A percentile compares a stretch with the other conserved stretches of the same genome.
Evolutionary conservation across 352 stramenopile genomes (phyloP).

Genomic region (Globisporangium heterothallicum): DNA sequence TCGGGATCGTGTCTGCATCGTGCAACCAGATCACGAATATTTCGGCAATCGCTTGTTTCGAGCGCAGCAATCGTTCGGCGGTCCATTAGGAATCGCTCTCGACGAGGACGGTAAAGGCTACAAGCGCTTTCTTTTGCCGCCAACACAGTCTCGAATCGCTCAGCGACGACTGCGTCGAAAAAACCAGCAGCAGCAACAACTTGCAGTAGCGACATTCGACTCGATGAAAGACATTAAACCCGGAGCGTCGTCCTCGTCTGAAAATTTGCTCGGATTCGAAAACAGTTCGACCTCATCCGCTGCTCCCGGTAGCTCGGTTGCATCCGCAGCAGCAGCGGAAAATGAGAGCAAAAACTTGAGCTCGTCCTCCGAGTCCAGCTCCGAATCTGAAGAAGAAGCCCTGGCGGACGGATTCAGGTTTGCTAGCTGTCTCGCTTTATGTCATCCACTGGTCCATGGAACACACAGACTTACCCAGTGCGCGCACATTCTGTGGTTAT

Average conservation of each 20-base stretch:
- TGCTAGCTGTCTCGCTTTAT: neutral
- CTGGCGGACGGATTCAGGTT: conserved; percentile 63
- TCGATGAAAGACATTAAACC: conserved; percentile 18
- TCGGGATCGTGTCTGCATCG: conserved; percentile 50
- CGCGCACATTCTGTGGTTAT: neutral
- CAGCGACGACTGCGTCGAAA: conserved; percentile 34
- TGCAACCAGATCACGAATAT: conserved; percentile 59
- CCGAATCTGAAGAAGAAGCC: conserved; percentile 79
- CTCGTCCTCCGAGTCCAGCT: conserved; percentile 74
- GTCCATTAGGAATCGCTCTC: conserved; percentile 14
- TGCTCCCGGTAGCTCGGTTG: neutral
- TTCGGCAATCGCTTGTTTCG: conserved; percentile 28
- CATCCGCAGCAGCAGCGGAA: conserved; percentile 15
- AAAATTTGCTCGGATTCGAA: conserved; percentile 20
- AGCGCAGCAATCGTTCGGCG: conserved; percentile 18
- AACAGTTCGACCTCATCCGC: neutral
- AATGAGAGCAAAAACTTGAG: conserved; percentile 52
- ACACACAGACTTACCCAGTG: too few species aligned
- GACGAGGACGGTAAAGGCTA: conserved; percentile 40
- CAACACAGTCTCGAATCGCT: conserved; percentile 21
- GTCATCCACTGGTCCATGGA: neutral
- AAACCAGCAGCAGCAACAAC: conserved; percentile 19
- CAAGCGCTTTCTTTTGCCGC: conserved; percentile 33
- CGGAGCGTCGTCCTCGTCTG: conserved; percentile 9
- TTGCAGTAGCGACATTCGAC: conserved; percentile 4